These are phyloP conservation scores for Grosmannia huntii DNA, from an alignment of 2,329 filamentous ascomycete species.

Conservation along the genomic window DNA sequence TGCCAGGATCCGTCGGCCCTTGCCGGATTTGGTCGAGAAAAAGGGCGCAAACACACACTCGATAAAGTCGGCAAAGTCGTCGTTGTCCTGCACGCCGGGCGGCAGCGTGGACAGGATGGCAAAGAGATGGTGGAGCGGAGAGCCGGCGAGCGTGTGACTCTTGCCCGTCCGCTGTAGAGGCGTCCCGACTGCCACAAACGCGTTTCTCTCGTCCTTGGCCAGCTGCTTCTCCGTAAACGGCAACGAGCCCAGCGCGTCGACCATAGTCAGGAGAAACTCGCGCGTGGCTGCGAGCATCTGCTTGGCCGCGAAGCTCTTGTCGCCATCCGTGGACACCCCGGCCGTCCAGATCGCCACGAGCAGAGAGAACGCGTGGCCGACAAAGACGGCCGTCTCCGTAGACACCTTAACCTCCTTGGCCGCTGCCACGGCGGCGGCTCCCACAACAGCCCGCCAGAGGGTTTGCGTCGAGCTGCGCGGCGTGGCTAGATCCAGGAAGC, in stretches of 20 bases:
- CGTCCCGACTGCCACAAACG: slow-evolving; percentile 49
- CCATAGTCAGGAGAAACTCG: slow-evolving; percentile 34
- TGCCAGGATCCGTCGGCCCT: slow-evolving; percentile 31
- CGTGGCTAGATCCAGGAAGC: slow-evolving; percentile 49
- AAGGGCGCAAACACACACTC: slow-evolving; percentile 44
- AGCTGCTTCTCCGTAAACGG: slow-evolving; percentile 52
- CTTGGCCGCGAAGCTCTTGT: slow-evolving; percentile 20
- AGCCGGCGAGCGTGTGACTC: slow-evolving; percentile 35
- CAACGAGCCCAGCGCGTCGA: slow-evolving; percentile 40
- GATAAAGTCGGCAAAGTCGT: slow-evolving; percentile 32
- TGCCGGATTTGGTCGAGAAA: slow-evolving; percentile 34
- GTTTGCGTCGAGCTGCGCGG: slow-evolving; percentile 38
- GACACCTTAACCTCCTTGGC: slow-evolving; percentile 85
- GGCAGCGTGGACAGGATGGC: slow-evolving; percentile 43
- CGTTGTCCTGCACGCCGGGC: slow-evolving; percentile 32
- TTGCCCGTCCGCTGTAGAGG: slow-evolving; percentile 50
- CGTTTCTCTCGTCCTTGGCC: slow-evolving; percentile 34
- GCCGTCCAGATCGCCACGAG: slow-evolving; percentile 56
- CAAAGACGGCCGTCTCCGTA: slow-evolving; percentile 66
- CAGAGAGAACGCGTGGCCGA: slow-evolving; percentile 58
- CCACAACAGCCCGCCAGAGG: slow-evolving; percentile 50
- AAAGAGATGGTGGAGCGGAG: slow-evolving; percentile 54
- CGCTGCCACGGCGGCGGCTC: slow-evolving; percentile 52
- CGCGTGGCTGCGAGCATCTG: slow-evolving; percentile 43
- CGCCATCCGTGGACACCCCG: slow-evolving; percentile 37